phyloP scores from a whole-genome alignment of 1,139 yeast genomes.

The Pichia sp. region DNA sequence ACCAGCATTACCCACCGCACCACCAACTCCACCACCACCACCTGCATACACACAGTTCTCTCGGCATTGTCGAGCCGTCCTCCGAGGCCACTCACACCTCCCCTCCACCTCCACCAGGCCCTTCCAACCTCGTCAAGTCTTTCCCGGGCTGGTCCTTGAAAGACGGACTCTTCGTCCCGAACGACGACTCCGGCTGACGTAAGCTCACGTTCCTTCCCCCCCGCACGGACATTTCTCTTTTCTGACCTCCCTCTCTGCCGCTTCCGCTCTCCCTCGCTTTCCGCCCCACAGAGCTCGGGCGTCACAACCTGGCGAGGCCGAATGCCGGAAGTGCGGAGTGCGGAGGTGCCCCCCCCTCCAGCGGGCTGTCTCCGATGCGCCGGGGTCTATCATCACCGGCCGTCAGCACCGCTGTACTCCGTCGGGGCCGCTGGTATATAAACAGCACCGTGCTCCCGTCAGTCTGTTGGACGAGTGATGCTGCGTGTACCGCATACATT shows the following conservation, averaged over 20 bases:
- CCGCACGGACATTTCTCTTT: background rate
- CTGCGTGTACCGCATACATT: no score
- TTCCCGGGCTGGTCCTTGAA: slow-evolving; percentile 11
- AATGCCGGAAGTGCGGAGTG: background rate
- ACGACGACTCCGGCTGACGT: slow-evolving; percentile 1
- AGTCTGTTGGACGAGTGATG: background rate
- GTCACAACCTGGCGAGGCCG: background rate
- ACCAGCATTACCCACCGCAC: background rate
- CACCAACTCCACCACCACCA: background rate
- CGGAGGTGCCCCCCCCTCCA: background rate
- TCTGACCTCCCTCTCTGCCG: no score
- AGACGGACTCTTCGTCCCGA: slow-evolving; percentile 11
- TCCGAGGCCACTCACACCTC: background rate
- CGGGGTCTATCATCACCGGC: slow-evolving; percentile 4
- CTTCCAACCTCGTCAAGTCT: background rate
- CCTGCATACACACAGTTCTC: background rate
- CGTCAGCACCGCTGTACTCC: background rate
- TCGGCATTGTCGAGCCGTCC: background rate
- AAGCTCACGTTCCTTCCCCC: background rate
- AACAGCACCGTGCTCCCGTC: background rate
- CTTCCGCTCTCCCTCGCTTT: no score
- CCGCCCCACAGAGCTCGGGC: background rate
- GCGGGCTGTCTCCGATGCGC: slow-evolving; percentile 8
- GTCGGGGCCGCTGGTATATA: background rate
- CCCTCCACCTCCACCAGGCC: background rate